These are phyloP conservation scores for Thelonectria discophora DNA, from an alignment of 2,329 filamentous ascomycete genomes.

Conservation along the genomic window DNA sequence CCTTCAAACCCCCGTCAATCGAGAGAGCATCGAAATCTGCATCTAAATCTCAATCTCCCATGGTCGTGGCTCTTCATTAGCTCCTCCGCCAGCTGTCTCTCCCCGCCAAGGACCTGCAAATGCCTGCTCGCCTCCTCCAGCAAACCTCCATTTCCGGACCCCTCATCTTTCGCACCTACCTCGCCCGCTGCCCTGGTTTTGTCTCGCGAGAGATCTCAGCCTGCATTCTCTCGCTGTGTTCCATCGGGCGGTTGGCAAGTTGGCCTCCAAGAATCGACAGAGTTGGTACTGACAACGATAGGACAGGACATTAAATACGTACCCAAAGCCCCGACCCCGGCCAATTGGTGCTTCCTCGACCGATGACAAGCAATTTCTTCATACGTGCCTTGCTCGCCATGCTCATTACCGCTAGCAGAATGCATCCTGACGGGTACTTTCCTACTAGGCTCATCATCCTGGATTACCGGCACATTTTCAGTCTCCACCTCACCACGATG, in stretches of 20 bases:
- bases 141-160: neutral
- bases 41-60: conserved; percentile 17
- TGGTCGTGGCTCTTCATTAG: neutral
- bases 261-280: neutral
- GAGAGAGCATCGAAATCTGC: conserved; percentile 1
- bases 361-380: neutral
- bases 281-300: neutral
- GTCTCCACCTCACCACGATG: conserved; percentile 14
- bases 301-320: neutral
- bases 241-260: too few relatives aligned
- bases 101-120: neutral
- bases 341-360: neutral
- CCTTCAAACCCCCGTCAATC: neutral
- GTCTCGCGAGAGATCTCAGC: too few relatives aligned
- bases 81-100: neutral
- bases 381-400: too few relatives aligned
- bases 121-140: too few relatives aligned
- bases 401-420: neutral
- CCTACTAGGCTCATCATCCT: neutral
- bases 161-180: neutral
- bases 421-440: neutral
- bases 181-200: too few relatives aligned
- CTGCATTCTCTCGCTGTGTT: too few relatives aligned
- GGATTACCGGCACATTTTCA: conserved; percentile 22
- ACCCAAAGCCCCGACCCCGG: neutral